Base-by-base conservation (phyloP, 306 rosid species). In the Cicer yamashitae region DNA sequence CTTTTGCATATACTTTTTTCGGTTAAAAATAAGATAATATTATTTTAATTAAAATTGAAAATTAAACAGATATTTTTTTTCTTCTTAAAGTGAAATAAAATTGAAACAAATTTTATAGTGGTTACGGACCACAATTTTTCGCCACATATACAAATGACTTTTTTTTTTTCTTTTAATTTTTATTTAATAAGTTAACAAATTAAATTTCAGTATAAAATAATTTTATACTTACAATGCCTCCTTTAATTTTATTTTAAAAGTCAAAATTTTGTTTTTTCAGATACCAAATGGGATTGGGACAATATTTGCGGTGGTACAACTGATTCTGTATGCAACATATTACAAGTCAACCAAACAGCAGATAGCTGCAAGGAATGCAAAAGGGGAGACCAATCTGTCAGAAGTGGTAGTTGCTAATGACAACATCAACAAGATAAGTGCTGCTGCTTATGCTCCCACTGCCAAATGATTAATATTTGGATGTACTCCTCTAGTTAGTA, bases 201-300 rank as follows among this genome's bases (percentile, higher is more conserved):
- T n/a, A n/a, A n/a, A n/a, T n/a, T n/a, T n/a, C n/a, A n/a, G n/a
- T n/a, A n/a, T n/a, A n/a, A n/a, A n/a, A n/a, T n/a, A n/a, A n/a
- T n/a, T n/a, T n/a, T n/a, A n/a, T n/a, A n/a, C n/a, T n/a, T n/a
- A n/a, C n/a, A n/a, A n/a, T n/a, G n/a, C n/a, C n/a, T n/a, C n/a
- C n/a, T n/a, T n/a, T n/a, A n/a, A n/a, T n/a, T n/a, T n/a, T n/a
- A n/a, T n/a, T n/a, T n/a, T n/a, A 25, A 25, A 25, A 25, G 34
- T 25, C 3, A 22, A 2, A 25, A 25, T 25, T 25, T 25, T 25
- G 34, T 2, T 3, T 25, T 25, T 25, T 25, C 89, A 93, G 98
- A 80, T 88, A 79, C 96, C 98, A 0, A 93, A 93, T 73, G 98
- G 94, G 57, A 74, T 93, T 48, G 98, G 98, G 1, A 70, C 89